A percentile compares a stretch with the other conserved stretches of the same genome.
Evolutionary conservation across 192 early-diverging fungal genomes (phyloP).

Genomic region (Backusella australiensis): DNA sequence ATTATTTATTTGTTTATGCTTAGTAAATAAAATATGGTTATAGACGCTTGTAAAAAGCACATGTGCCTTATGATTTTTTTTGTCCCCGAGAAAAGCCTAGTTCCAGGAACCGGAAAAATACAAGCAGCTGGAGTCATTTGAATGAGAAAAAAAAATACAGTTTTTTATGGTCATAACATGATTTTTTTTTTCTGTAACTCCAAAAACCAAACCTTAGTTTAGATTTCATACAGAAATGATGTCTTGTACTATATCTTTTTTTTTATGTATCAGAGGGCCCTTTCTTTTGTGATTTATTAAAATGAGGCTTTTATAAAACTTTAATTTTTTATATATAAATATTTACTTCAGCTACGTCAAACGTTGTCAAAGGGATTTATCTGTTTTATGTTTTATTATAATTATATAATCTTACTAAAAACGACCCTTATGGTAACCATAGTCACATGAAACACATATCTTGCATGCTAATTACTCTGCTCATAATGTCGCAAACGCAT

Average conservation of each 20-base stretch:
- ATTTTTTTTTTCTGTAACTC: neutral
- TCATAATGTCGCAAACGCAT: neutral
- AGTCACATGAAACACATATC: neutral
- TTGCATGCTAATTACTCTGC: neutral
- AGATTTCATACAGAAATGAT: neutral
- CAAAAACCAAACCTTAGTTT: neutral
- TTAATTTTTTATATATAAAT: neutral
- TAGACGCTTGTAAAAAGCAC: neutral
- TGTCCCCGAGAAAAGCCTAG: neutral
- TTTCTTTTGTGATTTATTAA: neutral
- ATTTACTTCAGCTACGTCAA: neutral
- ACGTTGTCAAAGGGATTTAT: neutral
- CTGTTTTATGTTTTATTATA: neutral
- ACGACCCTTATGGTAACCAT: neutral
- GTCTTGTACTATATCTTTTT: neutral
- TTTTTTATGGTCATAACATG: neutral
- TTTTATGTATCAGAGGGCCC: neutral
- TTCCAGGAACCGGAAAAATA: neutral
- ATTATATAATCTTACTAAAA: neutral
- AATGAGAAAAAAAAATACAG: neutral
- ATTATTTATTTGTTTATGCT: slow-evolving; percentile 1
- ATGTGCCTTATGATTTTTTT: neutral
- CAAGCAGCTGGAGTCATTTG: neutral
- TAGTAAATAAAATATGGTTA: neutral
- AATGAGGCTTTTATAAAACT: neutral